Evolutionary conservation across 305 asterid species (phyloP).

Genomic region (Rubia peregrina): DNA sequence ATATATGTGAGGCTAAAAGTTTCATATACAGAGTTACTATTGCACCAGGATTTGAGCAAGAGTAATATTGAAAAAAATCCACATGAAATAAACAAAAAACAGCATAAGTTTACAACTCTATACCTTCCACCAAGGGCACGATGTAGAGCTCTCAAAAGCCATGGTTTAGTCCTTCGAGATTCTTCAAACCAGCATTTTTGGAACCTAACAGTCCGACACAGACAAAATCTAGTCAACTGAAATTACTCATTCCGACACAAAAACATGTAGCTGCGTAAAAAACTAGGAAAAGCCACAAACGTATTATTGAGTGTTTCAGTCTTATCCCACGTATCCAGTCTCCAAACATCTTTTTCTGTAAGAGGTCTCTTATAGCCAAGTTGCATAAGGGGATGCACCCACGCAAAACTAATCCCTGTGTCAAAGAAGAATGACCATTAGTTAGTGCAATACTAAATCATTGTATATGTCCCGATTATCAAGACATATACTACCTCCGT

Average conservation of each 20-base stretch:
- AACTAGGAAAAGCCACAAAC: constrained; percentile 29
- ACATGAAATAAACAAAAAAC: constrained; percentile 13
- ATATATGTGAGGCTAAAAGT: constrained; percentile 20
- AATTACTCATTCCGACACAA: neutral
- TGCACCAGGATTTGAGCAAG: neutral
- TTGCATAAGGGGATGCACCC: constrained; percentile 90
- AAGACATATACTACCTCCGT: too few relatives aligned
- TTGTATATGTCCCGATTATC: too few relatives aligned
- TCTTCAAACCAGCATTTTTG: constrained; percentile 81
- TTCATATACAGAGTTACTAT: neutral
- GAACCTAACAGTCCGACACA: constrained; percentile 38
- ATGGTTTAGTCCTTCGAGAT: constrained; percentile 61
- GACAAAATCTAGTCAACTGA: neutral
- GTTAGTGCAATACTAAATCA: neutral
- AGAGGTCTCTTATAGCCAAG: constrained; percentile 81
- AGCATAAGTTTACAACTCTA: constrained; percentile 14
- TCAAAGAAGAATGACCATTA: constrained; percentile 18
- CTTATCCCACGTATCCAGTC: constrained; percentile 84
- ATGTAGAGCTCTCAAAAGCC: constrained; percentile 89
- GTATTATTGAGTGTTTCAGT: constrained; percentile 62
- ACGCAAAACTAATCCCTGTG: constrained; percentile 50
- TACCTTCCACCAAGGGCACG: constrained; percentile 91
- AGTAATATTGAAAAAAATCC: constrained; percentile 8
- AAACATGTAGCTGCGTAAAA: constrained; percentile 9
- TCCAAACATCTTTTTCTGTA: constrained; percentile 85